Evolutionary conservation across 495 filamentous ascomycete species (phyloP).

Genomic region (Bacidia gigantensis): DNA sequence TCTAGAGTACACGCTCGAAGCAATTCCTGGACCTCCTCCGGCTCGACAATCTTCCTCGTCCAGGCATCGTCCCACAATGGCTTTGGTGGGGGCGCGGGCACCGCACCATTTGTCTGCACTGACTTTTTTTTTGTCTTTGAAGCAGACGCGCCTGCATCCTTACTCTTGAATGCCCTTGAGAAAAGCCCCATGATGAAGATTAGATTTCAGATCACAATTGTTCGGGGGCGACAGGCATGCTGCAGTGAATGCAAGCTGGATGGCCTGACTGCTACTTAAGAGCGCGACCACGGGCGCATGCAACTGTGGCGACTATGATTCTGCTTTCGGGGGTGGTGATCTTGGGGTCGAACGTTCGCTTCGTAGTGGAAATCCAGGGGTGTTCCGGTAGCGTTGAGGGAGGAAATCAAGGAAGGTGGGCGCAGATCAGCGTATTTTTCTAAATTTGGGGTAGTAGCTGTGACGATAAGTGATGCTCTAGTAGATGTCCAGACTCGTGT

Average conservation of each 20-base stretch:
- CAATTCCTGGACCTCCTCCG: conserved; percentile 82
- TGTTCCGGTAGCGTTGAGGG: neutral
- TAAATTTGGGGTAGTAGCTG: neutral
- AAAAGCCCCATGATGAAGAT: conserved; percentile 45
- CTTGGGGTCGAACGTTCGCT: neutral
- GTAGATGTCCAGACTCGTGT: neutral
- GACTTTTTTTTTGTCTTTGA: conserved; percentile 48
- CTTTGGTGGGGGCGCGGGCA: conserved; percentile 40
- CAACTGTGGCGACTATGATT: neutral
- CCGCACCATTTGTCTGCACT: conserved; percentile 35
- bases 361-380: neutral
- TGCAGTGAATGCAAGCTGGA: neutral
- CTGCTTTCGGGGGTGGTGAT: neutral
- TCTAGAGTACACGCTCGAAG: conserved; percentile 74
- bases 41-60: conserved; percentile 69
- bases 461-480: neutral
- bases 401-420: neutral
- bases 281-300: neutral
- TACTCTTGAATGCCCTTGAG: conserved; percentile 56
- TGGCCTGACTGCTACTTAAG: neutral
- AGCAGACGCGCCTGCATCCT: conserved; percentile 38
- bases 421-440: neutral
- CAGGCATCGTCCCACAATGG: conserved; percentile 85
- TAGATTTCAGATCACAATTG: neutral
- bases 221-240: neutral